Conservation (phyloP, 257 asterid species). For the Osmanthus fragrans region DNA sequence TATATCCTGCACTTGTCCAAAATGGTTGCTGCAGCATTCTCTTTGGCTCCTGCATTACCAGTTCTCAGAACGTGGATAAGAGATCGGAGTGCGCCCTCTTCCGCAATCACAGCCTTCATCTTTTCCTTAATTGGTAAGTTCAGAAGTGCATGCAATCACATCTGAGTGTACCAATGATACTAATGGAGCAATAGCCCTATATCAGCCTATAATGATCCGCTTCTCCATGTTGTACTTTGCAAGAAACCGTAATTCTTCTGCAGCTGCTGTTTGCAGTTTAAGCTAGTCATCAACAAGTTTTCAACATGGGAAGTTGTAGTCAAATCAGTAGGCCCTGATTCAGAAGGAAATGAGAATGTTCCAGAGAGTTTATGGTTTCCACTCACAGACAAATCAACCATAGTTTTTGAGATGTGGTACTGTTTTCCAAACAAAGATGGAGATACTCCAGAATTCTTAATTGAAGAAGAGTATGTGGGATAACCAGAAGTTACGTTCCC, state of each 20-base stretch:
- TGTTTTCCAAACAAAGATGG: conserved; percentile 19
- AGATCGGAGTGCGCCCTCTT: conserved; percentile 73
- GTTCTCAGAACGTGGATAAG: conserved; percentile 42
- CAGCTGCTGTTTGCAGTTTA: conserved; percentile 68
- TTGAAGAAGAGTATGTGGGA: conserved; percentile 21
- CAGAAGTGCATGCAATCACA: conserved; percentile 60
- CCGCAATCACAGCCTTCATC: not conserved
- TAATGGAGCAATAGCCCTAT: conserved; percentile 69
- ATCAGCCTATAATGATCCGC: too few relatives aligned
- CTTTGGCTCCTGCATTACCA: conserved; percentile 51
- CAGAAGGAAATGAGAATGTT: conserved; percentile 27
- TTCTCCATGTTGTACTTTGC: conserved; percentile 76
- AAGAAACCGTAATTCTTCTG: conserved; percentile 73
- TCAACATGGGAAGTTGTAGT: too few relatives aligned
- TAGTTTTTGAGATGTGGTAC: not conserved
- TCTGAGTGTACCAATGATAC: conserved; percentile 61
- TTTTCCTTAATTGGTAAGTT: conserved; percentile 70
- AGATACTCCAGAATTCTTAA: conserved; percentile 32
- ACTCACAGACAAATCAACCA: conserved; percentile 26
- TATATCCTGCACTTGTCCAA: conserved; percentile 64
- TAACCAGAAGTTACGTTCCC: conserved; percentile 39
- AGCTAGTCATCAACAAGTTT: too few relatives aligned
- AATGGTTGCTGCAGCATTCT: conserved; percentile 91
- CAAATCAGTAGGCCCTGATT: conserved; percentile 1
- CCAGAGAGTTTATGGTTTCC: too few relatives aligned